Evolutionary conservation across 2,329 filamentous ascomycete species (phyloP), one percentile per base, ranked within the genome.

Genomic region (Hysterium pulicare): DNA sequence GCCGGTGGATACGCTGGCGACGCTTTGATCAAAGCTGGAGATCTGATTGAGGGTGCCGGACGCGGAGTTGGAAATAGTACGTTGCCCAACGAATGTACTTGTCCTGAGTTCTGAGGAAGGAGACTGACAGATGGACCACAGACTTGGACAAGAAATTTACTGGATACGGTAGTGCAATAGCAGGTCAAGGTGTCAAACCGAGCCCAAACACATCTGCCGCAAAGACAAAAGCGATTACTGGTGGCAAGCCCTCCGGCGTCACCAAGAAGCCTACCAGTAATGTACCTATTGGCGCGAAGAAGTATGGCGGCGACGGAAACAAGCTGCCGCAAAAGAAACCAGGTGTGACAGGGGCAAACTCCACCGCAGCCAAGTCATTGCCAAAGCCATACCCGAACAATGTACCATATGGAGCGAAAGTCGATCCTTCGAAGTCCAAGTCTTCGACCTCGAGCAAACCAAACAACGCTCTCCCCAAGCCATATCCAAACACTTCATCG

Each of bases 1-100:
- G 64, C 55, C 13, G 65, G 65, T 6, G 63, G 61, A 37, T 68
- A 58, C 46, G 65, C 63, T 3, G 65, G 65, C 4, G 61, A 66
- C 47, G 63, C 62, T 2, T 45, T 67, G 46, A 63, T 64, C 35
- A 65, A 64, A 42, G 63, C 61, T 7, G 65, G 65, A 2, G 62
- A 68, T 42, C 33, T 61, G 50, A 60, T 68, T 42, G 65, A 68
- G 43, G 59, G 54, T 33, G 40, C 51, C 7, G 63, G 63, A 16
- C 42, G 61, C 13, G 54, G 55, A 33, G 49, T 67, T 9, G 63
- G 63, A 40, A 61, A 49, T 32, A 46, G 62, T 67, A 49, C 19
- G 58, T 49, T 17, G 24, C n/a, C n/a, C n/a, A n/a, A n/a, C n/a
- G n/a, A n/a, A n/a, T n/a, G n/a, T 19, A 28, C 15, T 19, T 9